phyloP scores from a whole-genome alignment of 2,329 filamentous ascomycete genomes.

The Penicillium sp. region DNA sequence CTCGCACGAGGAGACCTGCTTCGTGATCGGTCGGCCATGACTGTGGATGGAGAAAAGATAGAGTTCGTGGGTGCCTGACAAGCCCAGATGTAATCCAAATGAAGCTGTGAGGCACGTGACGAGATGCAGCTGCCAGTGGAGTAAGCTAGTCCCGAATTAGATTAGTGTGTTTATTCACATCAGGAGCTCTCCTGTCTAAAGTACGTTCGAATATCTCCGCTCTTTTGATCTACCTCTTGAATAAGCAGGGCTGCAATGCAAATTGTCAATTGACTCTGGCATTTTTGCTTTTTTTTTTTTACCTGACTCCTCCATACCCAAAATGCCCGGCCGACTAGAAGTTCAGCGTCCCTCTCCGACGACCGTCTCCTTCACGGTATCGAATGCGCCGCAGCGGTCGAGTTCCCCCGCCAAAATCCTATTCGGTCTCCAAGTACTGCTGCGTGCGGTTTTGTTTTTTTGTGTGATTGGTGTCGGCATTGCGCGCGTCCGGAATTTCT shows the following conservation, averaged over 20 bases:
- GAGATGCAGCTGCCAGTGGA: conserved; percentile 5
- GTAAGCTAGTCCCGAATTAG: conserved; percentile 4
- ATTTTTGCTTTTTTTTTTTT: neutral
- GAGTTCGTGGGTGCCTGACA: conserved; percentile 22
- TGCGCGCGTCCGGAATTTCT: conserved; percentile 33
- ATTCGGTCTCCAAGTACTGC: conserved; percentile 46
- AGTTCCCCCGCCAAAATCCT: conserved; percentile 49
- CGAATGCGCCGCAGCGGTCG: conserved; percentile 63
- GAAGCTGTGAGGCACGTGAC: conserved; percentile 27
- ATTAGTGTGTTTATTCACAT: conserved; percentile 14
- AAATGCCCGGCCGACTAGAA: conserved; percentile 60
- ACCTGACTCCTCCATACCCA: conserved; percentile 9
- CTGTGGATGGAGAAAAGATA: conserved; percentile 15
- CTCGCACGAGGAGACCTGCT: conserved; percentile 46
- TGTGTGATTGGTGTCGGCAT: conserved; percentile 40
- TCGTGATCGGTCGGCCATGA: conserved; percentile 40
- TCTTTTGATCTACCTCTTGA: neutral
- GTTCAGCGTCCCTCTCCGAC: conserved; percentile 68
- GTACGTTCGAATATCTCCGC: neutral
- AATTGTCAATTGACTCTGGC: neutral
- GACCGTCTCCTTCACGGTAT: conserved; percentile 89
- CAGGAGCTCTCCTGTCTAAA: conserved; percentile 16
- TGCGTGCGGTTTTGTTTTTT: conserved; percentile 47
- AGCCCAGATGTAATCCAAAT: conserved; percentile 19
- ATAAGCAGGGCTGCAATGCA: conserved; percentile 3